These are phyloP conservation scores for Kingdonia uniflora DNA, from an alignment of 164 flowering plant genomes.

Conservation along the genomic window DNA sequence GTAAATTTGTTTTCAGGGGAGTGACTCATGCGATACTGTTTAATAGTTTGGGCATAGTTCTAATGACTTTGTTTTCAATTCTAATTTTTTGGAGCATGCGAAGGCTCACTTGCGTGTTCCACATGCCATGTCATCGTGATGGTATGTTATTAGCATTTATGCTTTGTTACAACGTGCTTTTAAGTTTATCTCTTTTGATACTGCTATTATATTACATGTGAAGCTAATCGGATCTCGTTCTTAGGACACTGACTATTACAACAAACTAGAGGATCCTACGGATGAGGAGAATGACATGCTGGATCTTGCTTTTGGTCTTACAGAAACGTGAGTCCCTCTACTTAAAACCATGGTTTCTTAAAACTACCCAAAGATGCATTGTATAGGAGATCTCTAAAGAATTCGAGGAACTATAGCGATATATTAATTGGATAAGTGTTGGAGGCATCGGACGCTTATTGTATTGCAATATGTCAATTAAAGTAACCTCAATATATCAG, in stretches of 20 bases:
- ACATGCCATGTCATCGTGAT: constrained; percentile 91
- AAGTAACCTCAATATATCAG: too few relatives aligned
- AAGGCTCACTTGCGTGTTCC: constrained; percentile 93
- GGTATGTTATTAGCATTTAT: constrained; percentile 30
- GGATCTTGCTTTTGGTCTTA: constrained; percentile 66
- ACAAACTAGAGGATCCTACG: constrained; percentile 74
- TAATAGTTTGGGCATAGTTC: background rate
- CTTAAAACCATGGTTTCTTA: too few relatives aligned
- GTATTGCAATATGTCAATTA: too few relatives aligned
- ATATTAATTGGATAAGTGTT: too few relatives aligned
- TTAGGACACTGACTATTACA: constrained; percentile 65
- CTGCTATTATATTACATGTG: background rate
- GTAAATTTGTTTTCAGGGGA: too few relatives aligned
- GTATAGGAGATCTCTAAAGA: too few relatives aligned
- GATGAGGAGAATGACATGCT: constrained; percentile 98
- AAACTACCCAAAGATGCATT: too few relatives aligned
- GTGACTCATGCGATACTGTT: too few relatives aligned
- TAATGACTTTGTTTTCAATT: constrained; percentile 7
- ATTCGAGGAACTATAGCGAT: too few relatives aligned
- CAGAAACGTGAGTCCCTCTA: constrained; percentile 54
- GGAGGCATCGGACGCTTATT: too few relatives aligned
- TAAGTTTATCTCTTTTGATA: background rate
- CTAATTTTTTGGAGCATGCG: constrained; percentile 70
- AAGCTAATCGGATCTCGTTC: constrained; percentile 11
- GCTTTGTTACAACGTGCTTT: background rate